Evolutionary conservation across 1,284 basidiomycete species (phyloP).

Genomic region (Ganoderma lingzhi): DNA sequence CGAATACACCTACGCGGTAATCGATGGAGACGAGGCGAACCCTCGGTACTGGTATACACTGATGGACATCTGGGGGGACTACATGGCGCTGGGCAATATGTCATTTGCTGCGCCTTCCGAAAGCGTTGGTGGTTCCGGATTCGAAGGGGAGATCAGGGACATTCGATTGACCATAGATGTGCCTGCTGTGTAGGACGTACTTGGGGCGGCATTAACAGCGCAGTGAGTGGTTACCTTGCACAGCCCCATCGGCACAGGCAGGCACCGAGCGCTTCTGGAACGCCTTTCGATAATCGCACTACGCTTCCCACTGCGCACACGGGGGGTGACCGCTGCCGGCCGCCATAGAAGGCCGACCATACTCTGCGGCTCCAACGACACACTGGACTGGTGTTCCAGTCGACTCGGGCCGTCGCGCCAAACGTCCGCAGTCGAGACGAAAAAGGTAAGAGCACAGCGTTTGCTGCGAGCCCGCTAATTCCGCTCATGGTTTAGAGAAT

Average conservation of each 20-base stretch:
- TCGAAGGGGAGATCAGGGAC: constrained; percentile 39
- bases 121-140: constrained; percentile 44
- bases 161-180: constrained; percentile 31
- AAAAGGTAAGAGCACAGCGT: background rate
- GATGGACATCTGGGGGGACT: constrained; percentile 51
- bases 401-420: background rate
- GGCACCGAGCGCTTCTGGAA: constrained; percentile 1
- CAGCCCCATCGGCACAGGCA: background rate
- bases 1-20: constrained; percentile 46
- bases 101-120: constrained; percentile 53
- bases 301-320: background rate
- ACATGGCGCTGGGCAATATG: constrained; percentile 50
- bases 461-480: constrained; percentile 1
- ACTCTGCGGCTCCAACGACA: background rate
- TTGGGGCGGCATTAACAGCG: background rate
- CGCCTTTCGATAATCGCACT: background rate
- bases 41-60: constrained; percentile 46
- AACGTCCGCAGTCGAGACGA: background rate
- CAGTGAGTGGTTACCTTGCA: constrained; percentile 5
- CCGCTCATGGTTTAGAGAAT: background rate
- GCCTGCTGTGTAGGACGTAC: background rate
- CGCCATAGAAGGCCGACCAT: background rate
- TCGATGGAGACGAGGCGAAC: constrained; percentile 37
- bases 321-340: background rate
- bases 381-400: background rate